Conservation (phyloP, 163 green algal genomes). For the Scenedesmus sp. region DNA sequence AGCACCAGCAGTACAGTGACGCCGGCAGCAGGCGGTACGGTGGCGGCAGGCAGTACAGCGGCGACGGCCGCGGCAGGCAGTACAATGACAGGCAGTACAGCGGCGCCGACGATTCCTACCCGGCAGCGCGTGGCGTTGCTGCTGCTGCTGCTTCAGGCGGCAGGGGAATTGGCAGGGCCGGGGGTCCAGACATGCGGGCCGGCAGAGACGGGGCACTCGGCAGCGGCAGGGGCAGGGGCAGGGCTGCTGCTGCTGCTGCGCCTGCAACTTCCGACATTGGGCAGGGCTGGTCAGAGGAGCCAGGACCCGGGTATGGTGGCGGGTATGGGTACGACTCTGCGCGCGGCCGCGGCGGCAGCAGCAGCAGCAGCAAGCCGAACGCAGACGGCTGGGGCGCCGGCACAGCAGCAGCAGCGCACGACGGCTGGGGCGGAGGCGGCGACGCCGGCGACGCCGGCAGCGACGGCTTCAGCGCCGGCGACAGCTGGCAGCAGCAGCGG, state of each 20-base stretch:
- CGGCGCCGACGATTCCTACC: not conserved
- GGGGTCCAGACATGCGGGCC: not conserved
- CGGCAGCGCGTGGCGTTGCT: not conserved
- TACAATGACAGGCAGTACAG: not conserved
- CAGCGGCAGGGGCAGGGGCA: not conserved
- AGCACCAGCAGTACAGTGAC: constrained; percentile 1
- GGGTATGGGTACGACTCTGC: not conserved
- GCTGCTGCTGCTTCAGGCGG: too few species aligned
- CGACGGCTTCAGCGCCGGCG: not conserved
- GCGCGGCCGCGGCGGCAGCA: not conserved
- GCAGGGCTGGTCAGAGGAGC: not conserved
- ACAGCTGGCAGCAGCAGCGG: constrained; percentile 23
- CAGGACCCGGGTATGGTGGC: not conserved
- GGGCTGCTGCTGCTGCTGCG: not conserved
- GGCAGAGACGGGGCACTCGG: not conserved
- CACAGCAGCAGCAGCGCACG: not conserved
- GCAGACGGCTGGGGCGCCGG: not conserved
- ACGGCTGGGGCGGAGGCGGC: not conserved
- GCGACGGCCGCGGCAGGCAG: not conserved
- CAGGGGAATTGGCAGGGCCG: not conserved
- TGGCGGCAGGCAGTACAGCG: not conserved
- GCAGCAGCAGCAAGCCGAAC: not conserved
- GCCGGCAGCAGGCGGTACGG: not conserved
- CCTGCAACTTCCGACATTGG: not conserved
- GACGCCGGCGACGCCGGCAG: not conserved